Base-by-base conservation (phyloP, 495 filamentous ascomycete genomes). In the Cenococcum geophilum region DNA sequence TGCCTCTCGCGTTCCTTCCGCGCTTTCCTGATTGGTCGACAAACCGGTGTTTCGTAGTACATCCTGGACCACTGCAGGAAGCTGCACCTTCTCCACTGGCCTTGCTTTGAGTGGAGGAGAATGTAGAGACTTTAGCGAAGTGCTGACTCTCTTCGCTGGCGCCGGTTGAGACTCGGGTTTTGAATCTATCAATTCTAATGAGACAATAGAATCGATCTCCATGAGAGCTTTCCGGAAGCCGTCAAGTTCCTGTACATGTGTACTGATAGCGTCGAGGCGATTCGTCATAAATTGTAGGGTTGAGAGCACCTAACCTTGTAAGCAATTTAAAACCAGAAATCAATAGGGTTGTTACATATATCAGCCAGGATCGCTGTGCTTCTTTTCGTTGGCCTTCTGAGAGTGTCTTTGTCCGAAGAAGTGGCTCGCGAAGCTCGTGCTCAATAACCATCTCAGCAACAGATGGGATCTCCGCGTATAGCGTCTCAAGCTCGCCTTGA, bases 371-470 rank as follows among this genome's bases (percentile, higher is more conserved):
- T 23, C 16, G 49, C 27, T 51, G 27, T 12, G 65, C 55, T 49
- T 64, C 51, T n/a, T 16, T 37, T 36, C 49, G 57, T 16, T 68
- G 61, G 50, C 48, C 57, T 36, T 61, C 65, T 50, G 60, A 55
- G 18, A 57, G 57, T 34, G 58, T 61, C 43, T 64, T 64, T 14
- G 63, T 43, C 6, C 60, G 57, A 6, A 16, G 57, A 10, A 68
- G 57, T 22, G 65, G 65, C 57, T 68, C 63, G 21, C 61, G 21
- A 11, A 68, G 37, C n/a, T 68, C 65, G 45, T 59, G 65, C 48
- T 64, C 65, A 2, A 74, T 68, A 3, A 71, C 73, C 71, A 74
- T 74, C 21, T 71, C 59, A 16, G 65, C 62, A 8, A 76, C 62
- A 23, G 67, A 59, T 14, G 68, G 65, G 43, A 76, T 74, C 52